Base-by-base conservation (phyloP, 495 filamentous ascomycete genomes). In the Penicillium ochrochloron region DNA sequence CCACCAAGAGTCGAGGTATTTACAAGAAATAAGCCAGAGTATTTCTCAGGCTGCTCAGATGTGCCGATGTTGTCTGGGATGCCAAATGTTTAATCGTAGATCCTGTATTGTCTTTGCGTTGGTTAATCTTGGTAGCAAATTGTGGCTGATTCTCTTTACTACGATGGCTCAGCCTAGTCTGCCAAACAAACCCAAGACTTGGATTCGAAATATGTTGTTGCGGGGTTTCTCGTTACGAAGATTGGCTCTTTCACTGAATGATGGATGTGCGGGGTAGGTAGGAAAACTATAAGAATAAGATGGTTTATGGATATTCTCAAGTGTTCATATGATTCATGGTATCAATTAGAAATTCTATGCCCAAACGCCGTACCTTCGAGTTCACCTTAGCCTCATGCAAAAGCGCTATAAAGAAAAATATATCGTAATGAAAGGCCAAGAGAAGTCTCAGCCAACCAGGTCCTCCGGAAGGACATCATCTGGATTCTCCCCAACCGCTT, bases 401-500 rank as follows among this genome's bases (percentile, higher is more conserved):
- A 51, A 48, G 57, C 70, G 63, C 63, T 66, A 39, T 61, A 51
- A 64, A 59, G 57, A 52, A 31, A 57, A 50, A 21, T 3, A 25
- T 25, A 48, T 48, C 19, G 14, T 48, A 23, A 48, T 48, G 25
- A 53, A 44, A 19, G 27, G 42, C 29, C 14, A 8, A 8, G 27
- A 10, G 39, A 29, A 42, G 41, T 6, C 31, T 75, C 68, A 78
- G 35, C 67, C 72, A 44, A 66, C 63, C 63, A 68, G 59, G 21
- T 76, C 73, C 54, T 77, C 74, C 2, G 80, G 80, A 14, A 83
- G 65, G 35, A 80, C 76, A 58, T 78, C 64, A 11, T 83, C 74
- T 6, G 79, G 75, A 42, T 82, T 74, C 57, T 84, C 75, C 11
- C 90, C 90, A 60, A 94, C 83, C 63, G 89, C 79, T 60, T 80